Conservation (phyloP, 805 yeast genomes). For the Lipomyces japonicus region DNA sequence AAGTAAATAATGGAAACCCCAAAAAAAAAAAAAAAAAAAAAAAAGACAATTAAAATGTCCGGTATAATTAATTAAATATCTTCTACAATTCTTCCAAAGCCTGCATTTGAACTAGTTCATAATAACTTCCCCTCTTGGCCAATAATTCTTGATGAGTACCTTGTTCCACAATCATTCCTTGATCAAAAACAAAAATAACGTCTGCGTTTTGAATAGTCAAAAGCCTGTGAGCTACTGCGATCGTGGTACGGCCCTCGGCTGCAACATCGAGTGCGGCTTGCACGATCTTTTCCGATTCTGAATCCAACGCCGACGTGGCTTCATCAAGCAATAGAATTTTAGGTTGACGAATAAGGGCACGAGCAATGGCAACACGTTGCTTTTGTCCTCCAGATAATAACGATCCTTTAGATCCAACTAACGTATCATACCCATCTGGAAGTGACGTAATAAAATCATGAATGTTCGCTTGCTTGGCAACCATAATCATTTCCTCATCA, state of each 20-base stretch:
- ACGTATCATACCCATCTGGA: constrained; percentile 51
- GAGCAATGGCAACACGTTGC: constrained; percentile 61
- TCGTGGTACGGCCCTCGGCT: constrained; percentile 59
- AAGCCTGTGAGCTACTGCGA: constrained; percentile 74
- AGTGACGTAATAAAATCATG: constrained; percentile 47
- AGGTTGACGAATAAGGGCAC: constrained; percentile 58
- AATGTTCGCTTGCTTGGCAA: constrained; percentile 52
- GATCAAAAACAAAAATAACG: constrained; percentile 49
- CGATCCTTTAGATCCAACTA: constrained; percentile 50
- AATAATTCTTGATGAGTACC: constrained; percentile 48
- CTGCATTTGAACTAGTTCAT: constrained; percentile 42
- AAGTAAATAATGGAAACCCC: too few species aligned
- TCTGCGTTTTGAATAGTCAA: constrained; percentile 55
- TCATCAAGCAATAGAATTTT: constrained; percentile 56
- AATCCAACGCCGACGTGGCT: constrained; percentile 52
- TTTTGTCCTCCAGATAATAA: constrained; percentile 62
- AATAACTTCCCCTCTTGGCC: constrained; percentile 39
- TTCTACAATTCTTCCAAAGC: constrained; percentile 44
- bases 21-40: too few species aligned
- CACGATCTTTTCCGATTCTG: constrained; percentile 62
- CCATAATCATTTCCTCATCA: constrained; percentile 42
- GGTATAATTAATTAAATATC: background rate
- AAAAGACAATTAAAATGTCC: background rate
- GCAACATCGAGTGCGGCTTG: constrained; percentile 59
- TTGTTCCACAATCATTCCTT: constrained; percentile 54